A percentile compares a stretch with the other conserved stretches of the same genome.
phyloP scores from a whole-genome alignment of 2,329 filamentous ascomycete species.

The Fusarium virguliforme region DNA sequence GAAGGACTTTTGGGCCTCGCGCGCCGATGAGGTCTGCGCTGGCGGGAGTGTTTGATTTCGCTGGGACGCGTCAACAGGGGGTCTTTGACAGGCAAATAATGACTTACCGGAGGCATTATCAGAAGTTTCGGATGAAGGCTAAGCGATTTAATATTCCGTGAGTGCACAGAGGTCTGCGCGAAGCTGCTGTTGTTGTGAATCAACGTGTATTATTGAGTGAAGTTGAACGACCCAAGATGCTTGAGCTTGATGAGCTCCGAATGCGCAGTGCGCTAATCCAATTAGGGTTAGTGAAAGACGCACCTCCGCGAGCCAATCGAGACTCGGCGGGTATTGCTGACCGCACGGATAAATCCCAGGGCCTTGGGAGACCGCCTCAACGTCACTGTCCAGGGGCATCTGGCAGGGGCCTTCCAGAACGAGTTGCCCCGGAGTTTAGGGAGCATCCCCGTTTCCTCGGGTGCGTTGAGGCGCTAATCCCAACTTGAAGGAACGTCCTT shows the following conservation, averaged over 20 bases:
- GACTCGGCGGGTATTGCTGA: slow-evolving; percentile 41
- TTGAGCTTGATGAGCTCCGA: slow-evolving; percentile 14
- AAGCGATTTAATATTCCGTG: neutral
- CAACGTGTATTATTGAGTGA: slow-evolving; percentile 10
- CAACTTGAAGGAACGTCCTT: slow-evolving; percentile 34
- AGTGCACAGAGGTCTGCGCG: neutral
- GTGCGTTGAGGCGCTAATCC: slow-evolving; percentile 51
- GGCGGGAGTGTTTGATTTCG: slow-evolving; percentile 72
- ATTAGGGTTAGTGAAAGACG: slow-evolving; percentile 5
- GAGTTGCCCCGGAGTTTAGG: slow-evolving; percentile 42
- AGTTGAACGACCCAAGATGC: slow-evolving; percentile 25
- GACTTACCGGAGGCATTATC: slow-evolving; percentile 71
- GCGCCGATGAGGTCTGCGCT: slow-evolving; percentile 75
- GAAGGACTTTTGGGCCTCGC: slow-evolving; percentile 84
- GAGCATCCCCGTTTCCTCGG: slow-evolving; percentile 32
- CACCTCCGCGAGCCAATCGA: slow-evolving; percentile 40
- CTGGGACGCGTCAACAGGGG: slow-evolving; percentile 54
- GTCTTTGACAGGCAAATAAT: slow-evolving; percentile 60
- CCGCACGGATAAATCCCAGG: slow-evolving; percentile 24
- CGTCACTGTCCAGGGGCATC: slow-evolving; percentile 47
- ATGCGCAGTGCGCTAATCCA: slow-evolving; percentile 7
- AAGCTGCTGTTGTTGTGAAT: neutral
- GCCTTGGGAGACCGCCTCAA: slow-evolving; percentile 31
- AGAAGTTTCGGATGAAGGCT: rapidly evolving
- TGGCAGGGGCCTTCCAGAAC: slow-evolving; percentile 43